Conservation (phyloP, 2,329 filamentous ascomycete genomes). For the Teratosphaeria gauchensis region DNA sequence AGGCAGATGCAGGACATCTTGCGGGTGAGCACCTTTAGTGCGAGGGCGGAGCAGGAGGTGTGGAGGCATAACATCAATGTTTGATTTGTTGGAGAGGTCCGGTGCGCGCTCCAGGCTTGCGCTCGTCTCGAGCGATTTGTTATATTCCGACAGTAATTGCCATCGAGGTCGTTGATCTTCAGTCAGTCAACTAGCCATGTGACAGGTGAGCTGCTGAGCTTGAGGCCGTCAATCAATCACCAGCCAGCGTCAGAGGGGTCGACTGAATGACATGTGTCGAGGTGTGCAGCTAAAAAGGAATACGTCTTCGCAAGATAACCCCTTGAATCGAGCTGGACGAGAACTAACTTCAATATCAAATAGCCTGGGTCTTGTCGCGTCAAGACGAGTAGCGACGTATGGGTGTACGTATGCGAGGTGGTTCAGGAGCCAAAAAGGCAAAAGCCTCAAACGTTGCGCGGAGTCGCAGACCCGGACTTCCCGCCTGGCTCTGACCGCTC, state of each 20-base stretch:
- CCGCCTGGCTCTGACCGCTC: not conserved
- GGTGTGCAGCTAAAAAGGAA: too few relatives aligned
- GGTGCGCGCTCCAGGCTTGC: not conserved
- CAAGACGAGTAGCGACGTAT: not conserved
- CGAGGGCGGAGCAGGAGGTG: slow-evolving; percentile 36
- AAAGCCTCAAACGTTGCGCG: not conserved
- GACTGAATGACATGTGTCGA: too few relatives aligned
- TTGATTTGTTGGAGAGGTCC: slow-evolving; percentile 7
- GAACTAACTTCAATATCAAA: too few relatives aligned
- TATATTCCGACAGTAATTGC: not conserved
- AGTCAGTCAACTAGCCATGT: too few relatives aligned
- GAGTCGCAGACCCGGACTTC: not conserved
- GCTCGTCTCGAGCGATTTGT: not conserved
- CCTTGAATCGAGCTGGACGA: too few relatives aligned
- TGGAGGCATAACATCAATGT: slow-evolving; percentile 40
- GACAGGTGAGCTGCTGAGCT: too few relatives aligned
- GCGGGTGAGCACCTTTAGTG: slow-evolving; percentile 35
- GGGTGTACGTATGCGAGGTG: not conserved
- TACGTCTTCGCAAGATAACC: too few relatives aligned
- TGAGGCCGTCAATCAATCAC: too few relatives aligned
- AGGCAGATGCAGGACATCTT: slow-evolving; percentile 41
- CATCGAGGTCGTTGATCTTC: too few relatives aligned
- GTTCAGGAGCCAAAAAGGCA: not conserved
- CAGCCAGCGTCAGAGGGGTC: too few relatives aligned
- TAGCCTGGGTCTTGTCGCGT: not conserved